These are phyloP conservation scores for Pistacia vera DNA, from an alignment of 345 rosid genomes.

Conservation along the genomic window DNA sequence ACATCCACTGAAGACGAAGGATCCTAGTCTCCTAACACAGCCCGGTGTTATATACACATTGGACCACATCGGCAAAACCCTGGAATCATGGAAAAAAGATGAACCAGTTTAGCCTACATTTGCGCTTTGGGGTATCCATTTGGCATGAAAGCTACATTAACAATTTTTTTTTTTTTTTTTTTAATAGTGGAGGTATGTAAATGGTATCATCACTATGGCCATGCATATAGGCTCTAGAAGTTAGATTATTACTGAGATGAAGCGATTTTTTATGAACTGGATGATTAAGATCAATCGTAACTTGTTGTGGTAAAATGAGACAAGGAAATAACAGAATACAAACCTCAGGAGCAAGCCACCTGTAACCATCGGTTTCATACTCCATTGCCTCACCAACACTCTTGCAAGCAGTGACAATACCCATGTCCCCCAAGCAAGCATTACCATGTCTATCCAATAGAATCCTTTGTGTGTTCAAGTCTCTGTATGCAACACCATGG, in stretches of 20 bases:
- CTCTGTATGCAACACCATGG: slow-evolving; percentile 78
- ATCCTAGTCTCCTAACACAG: slow-evolving; percentile 4
- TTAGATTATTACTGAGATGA: not conserved
- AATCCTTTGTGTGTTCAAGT: slow-evolving; percentile 80
- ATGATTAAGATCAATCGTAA: slow-evolving; percentile 4
- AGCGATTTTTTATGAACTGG: not conserved
- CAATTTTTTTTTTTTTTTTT: not conserved
- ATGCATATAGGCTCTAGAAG: slow-evolving; percentile 23
- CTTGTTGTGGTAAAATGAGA: not conserved
- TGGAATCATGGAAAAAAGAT: too few relatives aligned
- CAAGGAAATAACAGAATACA: slow-evolving; percentile 31
- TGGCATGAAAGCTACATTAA: not conserved
- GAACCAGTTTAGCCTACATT: not conserved
- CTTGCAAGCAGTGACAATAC: slow-evolving; percentile 87
- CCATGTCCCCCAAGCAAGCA: slow-evolving; percentile 91
- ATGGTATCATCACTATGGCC: not conserved
- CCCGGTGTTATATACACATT: too few relatives aligned
- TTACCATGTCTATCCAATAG: slow-evolving; percentile 78
- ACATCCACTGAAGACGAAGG: too few relatives aligned
- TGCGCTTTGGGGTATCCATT: not conserved
- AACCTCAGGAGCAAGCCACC: slow-evolving; percentile 99
- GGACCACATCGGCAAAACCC: too few relatives aligned
- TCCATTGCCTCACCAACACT: slow-evolving; percentile 79
- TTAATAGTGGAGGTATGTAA: not conserved
- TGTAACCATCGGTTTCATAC: slow-evolving; percentile 97